Base-by-base conservation (phyloP, 805 yeast species). In the Candida stauntonica region DNA sequence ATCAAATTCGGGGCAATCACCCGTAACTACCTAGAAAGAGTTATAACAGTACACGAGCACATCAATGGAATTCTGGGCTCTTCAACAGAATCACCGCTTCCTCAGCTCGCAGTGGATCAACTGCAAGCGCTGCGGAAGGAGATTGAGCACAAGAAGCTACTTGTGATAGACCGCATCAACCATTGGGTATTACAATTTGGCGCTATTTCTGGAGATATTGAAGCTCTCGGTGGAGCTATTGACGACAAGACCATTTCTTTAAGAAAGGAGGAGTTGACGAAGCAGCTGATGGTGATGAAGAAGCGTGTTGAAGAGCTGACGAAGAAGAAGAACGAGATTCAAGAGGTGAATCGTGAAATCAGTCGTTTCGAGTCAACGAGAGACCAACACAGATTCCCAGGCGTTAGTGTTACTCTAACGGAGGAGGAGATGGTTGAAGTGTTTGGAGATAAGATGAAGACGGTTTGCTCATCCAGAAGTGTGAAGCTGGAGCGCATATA, bases 291-390 rank as follows among this genome's bases (percentile, higher is more conserved):
- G 33, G 26, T 34, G 9, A 33, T 46, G 23, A 45, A 43, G 38
- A 43, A 38, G 33, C 41, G 36, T 12, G 41, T 39, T 5, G 50
- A 44, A 6, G 46, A 41, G 28, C 36, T 52, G 4, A 38, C 34
- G 7, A 43, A 33, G 33, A 49, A 47, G 35, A 39, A 39, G 21
- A 17, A 17, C 3, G 57, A 52, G 24, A 38, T 52, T 11, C 30
- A 31, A 12, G 48, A 47, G 1, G 36, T 52, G 20, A 52, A 50
- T 29, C 29, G 20, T 8, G 38, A 26, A 7, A 51, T 28, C 15
- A 14, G 14, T 14, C 11, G 30, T 15, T 28, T 28, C 30, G 6
- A 28, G 18, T 14, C 18, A 14, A 9, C 6, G 7, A 9, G 11
- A 7, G 7, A 12, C 5, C 14, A 9, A 5, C 30, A 15, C 12